Base-by-base conservation (phyloP, 805 yeast genomes). In the Tetrapisispora taiwanensis region DNA sequence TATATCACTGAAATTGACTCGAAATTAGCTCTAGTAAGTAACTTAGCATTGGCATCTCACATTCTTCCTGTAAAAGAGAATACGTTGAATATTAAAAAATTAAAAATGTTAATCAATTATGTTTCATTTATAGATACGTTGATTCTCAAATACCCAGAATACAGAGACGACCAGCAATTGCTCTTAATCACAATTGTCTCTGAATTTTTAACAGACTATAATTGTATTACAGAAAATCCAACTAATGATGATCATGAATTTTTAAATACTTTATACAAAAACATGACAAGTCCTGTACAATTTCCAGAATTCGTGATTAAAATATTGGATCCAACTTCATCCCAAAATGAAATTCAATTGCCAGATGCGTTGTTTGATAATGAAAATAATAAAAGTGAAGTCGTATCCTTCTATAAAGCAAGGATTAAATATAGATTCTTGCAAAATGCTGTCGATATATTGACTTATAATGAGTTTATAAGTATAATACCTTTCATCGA, bases 11-110 rank as follows among this genome's bases (percentile, higher is more conserved):
- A 32, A 2, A 49, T 67, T 30, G 71, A 69, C 46, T 55, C 65
- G 10, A 58, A 67, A 34, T 47, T 76, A 18, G 55, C 79, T 0
- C 53, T 75, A 22, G 72, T 76, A 0, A 76, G 75, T 50, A 69
- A 76, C 1, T 53, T 78, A 39, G 71, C 64, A 22, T 62, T 66
- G 12, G 71, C 67, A 43, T 59, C 72, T 1, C 68, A 66, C 40
- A 22, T 66, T 1, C 7, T 63, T 7, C 10, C 39, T 3, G 37
- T 42, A 1, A n/a, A 41, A 3, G 53, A 52, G 1, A 40, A 35
- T 2, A 10, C 40, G 0, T 50, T 55, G 39, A 47, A 54, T 19
- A 26, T 54, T 32, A 39, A 41, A 0, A 17, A 39, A 10, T 34
- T 62, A 7, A 39, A 45, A 17, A 48, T 52, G 22, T 26, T 56